Conservation (phyloP, 2,329 filamentous ascomycete genomes). For the Incumbomyces lentus region DNA sequence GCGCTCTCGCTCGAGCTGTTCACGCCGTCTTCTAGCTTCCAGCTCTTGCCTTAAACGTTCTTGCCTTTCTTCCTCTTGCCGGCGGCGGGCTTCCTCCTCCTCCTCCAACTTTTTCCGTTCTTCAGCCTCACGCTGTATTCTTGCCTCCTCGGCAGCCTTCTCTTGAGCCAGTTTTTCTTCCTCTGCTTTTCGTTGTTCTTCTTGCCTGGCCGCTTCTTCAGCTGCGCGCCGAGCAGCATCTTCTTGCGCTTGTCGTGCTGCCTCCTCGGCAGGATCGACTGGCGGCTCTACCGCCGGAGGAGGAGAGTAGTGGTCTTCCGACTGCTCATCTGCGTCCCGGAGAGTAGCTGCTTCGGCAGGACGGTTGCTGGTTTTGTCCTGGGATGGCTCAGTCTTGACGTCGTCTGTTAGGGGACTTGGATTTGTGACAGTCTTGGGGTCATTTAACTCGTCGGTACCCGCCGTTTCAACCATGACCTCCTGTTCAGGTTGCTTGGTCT, state of each 20-base stretch:
- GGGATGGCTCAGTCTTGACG: background rate
- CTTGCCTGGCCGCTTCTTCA: slow-evolving; percentile 9
- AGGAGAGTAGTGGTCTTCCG: slow-evolving; percentile 2
- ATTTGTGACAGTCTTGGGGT: no score
- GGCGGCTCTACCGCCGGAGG: slow-evolving; percentile 2
- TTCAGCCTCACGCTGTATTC: slow-evolving; percentile 13
- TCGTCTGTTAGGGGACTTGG: background rate
- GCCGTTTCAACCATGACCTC: no score
- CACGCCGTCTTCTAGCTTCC: slow-evolving; percentile 30
- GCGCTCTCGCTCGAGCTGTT: slow-evolving; percentile 33
- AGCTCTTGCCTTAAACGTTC: slow-evolving; percentile 29
- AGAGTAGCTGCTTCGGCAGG: no score
- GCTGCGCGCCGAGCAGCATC: slow-evolving; percentile 6
- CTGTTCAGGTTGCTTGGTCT: background rate
- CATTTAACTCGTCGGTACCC: no score
- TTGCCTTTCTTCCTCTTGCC: slow-evolving; percentile 33
- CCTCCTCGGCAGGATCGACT: background rate
- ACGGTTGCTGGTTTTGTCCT: no score
- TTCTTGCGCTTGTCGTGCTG: slow-evolving; percentile 15
- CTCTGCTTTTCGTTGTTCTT: slow-evolving; percentile 17
- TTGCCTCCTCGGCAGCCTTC: slow-evolving; percentile 33
- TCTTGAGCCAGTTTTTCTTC: slow-evolving; percentile 29
- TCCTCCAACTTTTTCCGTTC: slow-evolving; percentile 27
- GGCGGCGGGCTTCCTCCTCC: slow-evolving; percentile 30
- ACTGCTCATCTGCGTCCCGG: slow-evolving; percentile 6